These are phyloP conservation scores for Barnettozyma hawaiiensis DNA, from an alignment of 1,139 yeast species.

Conservation along the genomic window DNA sequence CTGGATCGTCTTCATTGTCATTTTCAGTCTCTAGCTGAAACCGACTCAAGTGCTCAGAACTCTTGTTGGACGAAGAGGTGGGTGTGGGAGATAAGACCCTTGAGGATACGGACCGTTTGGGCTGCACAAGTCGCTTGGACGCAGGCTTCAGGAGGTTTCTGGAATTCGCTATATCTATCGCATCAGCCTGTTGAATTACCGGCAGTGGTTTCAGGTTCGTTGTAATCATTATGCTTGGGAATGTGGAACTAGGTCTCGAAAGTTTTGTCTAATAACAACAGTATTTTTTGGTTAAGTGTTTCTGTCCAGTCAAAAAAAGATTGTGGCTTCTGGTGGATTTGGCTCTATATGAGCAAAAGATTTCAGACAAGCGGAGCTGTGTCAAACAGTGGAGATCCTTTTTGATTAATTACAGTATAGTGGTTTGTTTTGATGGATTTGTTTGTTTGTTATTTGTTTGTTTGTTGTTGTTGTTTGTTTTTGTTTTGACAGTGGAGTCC, in stretches of 20 bases:
- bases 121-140: conserved; percentile 4
- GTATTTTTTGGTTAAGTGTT: no score
- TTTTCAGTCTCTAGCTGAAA: not conserved
- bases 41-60: not conserved
- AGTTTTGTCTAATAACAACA: not conserved
- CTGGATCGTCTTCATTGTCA: conserved; percentile 6
- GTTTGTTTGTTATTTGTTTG: no score
- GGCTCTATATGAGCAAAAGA: not conserved
- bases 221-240: conserved; percentile 1
- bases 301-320: not conserved
- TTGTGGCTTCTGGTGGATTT: not conserved
- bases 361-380: not conserved
- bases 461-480: not conserved
- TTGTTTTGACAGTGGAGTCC: not conserved
- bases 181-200: conserved; percentile 6
- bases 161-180: conserved; percentile 10
- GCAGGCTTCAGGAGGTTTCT: conserved; percentile 13
- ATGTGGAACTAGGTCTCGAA: not conserved
- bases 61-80: conserved; percentile 3
- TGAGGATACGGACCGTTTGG: conserved; percentile 4
- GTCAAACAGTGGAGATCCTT: not conserved
- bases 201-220: conserved; percentile 6
- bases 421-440: not conserved
- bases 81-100: not conserved
- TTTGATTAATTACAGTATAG: no score